Evolutionary conservation across 257 asterid species (phyloP), one percentile per base, ranked within the genome.

Genomic region (Fraxinus anomala): DNA sequence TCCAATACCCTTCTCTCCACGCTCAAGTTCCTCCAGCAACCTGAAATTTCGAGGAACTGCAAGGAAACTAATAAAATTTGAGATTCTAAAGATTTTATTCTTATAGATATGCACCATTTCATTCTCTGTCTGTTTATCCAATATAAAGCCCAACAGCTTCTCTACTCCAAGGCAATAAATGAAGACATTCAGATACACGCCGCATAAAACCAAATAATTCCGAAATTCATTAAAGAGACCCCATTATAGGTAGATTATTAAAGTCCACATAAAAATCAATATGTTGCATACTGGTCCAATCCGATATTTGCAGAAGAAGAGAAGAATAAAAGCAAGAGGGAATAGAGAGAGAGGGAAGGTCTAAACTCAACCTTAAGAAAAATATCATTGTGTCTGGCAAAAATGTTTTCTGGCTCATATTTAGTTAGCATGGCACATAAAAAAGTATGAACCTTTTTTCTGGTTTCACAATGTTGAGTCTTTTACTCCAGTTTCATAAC

Each of bases 1-100:
- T 78, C 97, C 97, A 75, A 92, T 92, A 80, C 97, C 97, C 76
- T 92, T 91, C 76, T 92, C 97, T 34, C 97, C 97, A 39, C 97
- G 97, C 82, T 92, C 97, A 71, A 92, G 97, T 86, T 92, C 97
- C 87, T 92, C 97, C 80, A 92, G 80, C 87, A 91, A 88, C 77
- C 96, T 89, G 88, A 92, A 92, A 86, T 91, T 92, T 72, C 97
- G 86, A 75, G 97, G 97, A 70, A 92, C 96, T 91, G 87, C 86
- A 85, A 70, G 77, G 77, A 77, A 78, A 12, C 31, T 70, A 72
- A 37, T 81, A 75, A 2, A 28, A 6, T 1, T 73, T 85, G 39
- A 86, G 80, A 83, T 72, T n/a, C 80, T 73, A 75, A 66, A 54
- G 11, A 37, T 54, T 54, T 59, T 5, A 16, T 54, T 49, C 23